Percentiles rank a stretch among this genome's conserved stretches.
Evolutionary conservation across 192 early-diverging fungal genomes (phyloP).

Genomic region (Backusella mclennaniae): DNA sequence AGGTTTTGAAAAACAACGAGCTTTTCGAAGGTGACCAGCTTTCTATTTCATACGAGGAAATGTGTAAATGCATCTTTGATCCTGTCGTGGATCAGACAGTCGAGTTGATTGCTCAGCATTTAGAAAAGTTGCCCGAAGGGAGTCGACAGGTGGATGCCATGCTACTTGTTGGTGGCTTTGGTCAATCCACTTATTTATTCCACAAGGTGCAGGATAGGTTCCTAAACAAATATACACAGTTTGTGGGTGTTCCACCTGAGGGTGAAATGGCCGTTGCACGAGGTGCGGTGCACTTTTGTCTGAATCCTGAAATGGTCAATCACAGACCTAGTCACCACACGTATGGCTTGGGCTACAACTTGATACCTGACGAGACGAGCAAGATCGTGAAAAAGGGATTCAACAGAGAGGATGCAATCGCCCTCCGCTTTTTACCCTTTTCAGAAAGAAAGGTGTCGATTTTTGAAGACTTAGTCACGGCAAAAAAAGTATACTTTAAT

Average conservation of each 20-base stretch:
- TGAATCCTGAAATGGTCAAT: slow-evolving; percentile 27
- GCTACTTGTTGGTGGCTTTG: slow-evolving; percentile 52
- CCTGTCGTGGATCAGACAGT: slow-evolving; percentile 28
- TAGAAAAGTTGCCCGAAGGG: slow-evolving; percentile 32
- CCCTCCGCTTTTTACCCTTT: neutral
- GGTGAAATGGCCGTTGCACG: slow-evolving; percentile 46
- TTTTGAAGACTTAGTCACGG: neutral
- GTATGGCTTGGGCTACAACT: neutral
- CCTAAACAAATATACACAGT: slow-evolving; percentile 37
- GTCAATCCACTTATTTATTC: slow-evolving; percentile 43
- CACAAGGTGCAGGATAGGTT: slow-evolving; percentile 37
- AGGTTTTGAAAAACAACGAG: neutral
- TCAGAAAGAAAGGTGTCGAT: neutral
- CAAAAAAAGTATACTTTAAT: neutral
- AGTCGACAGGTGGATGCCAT: slow-evolving; percentile 35
- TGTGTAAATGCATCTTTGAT: neutral
- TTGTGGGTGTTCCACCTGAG: slow-evolving; percentile 40
- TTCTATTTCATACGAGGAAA: neutral
- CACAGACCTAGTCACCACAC: slow-evolving; percentile 3
- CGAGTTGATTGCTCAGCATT: slow-evolving; percentile 41
- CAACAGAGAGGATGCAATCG: neutral
- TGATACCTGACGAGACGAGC: neutral
- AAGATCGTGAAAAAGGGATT: neutral
- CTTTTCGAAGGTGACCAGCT: neutral
- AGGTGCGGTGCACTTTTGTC: slow-evolving; percentile 48